These are phyloP conservation scores for Auxenochlorella protothecoides DNA, from an alignment of 139 green algal species.

Conservation along the genomic window DNA sequence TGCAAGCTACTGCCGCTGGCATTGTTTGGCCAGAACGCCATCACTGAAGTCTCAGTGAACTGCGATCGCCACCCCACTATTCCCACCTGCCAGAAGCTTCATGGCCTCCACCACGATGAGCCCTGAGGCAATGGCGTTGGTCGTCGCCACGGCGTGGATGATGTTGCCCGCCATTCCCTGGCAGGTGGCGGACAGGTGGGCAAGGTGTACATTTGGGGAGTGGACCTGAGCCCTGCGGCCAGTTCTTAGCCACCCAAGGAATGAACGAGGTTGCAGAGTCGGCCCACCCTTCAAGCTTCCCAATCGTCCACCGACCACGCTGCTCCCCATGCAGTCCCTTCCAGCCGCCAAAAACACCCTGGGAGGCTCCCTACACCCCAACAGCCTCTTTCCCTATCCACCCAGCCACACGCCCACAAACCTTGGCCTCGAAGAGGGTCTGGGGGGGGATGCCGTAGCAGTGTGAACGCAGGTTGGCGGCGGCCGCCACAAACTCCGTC, in stretches of 20 bases:
- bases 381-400: neutral
- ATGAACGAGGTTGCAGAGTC: no score
- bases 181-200: slow-evolving; percentile 1
- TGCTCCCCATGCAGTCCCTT: no score
- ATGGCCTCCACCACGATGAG: slow-evolving; percentile 85
- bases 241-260: no score
- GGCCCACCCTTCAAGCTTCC: no score
- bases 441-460: slow-evolving; percentile 77
- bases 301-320: no score
- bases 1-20: no score
- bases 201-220: neutral
- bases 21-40: no score
- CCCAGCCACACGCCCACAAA: neutral
- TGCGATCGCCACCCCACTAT: no score
- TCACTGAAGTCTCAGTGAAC: no score
- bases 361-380: no score
- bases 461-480: slow-evolving; percentile 69
- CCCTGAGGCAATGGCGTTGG: slow-evolving; percentile 89
- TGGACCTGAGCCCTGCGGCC: no score
- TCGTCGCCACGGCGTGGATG: slow-evolving; percentile 98
- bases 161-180: slow-evolving; percentile 98
- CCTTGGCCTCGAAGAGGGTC: slow-evolving; percentile 76
- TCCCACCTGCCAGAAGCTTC: slow-evolving; percentile 66
- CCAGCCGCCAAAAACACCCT: no score
- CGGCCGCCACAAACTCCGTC: slow-evolving; percentile 87